These are phyloP conservation scores for Metschnikowia bowlesiae DNA, from an alignment of 805 yeast genomes.

Conservation along the genomic window DNA sequence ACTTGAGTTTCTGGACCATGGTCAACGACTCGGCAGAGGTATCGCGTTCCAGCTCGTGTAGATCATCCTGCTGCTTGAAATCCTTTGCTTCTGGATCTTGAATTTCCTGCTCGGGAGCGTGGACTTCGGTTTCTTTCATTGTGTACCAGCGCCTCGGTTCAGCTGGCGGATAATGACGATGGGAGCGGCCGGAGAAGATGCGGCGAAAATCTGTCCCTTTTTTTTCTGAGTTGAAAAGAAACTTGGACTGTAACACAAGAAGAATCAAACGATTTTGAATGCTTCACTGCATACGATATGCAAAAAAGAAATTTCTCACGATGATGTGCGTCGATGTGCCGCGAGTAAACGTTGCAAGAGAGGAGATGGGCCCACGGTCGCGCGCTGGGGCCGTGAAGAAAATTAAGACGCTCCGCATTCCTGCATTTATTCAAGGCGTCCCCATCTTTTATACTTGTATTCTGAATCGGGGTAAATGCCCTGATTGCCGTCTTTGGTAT, in stretches of 20 bases:
- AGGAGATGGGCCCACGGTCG: not conserved
- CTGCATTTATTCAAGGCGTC: too few species aligned
- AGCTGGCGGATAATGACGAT: not conserved
- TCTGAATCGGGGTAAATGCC: too few species aligned
- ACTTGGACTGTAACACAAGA: too few species aligned
- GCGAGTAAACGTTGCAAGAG: not conserved
- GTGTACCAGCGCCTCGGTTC: not conserved
- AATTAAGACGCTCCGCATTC: too few species aligned
- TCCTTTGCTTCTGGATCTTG: conserved; percentile 4
- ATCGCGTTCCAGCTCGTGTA: conserved; percentile 11
- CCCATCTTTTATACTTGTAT: too few species aligned
- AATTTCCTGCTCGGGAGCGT: conserved; percentile 4
- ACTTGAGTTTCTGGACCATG: conserved; percentile 8
- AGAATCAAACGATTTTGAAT: not conserved
- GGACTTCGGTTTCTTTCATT: conserved; percentile 3
- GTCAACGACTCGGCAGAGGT: conserved; percentile 6
- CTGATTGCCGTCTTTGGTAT: too few species aligned
- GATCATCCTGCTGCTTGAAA: conserved; percentile 1
- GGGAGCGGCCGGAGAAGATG: not conserved
- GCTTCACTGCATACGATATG: not conserved
- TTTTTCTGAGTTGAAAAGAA: too few species aligned
- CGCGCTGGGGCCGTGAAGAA: not conserved
- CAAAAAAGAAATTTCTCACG: not conserved
- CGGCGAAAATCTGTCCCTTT: too few species aligned
- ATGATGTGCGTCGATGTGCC: not conserved